These are phyloP conservation scores for Cercospora citrullina DNA, from an alignment of 2,329 filamentous ascomycete genomes.

Conservation along the genomic window DNA sequence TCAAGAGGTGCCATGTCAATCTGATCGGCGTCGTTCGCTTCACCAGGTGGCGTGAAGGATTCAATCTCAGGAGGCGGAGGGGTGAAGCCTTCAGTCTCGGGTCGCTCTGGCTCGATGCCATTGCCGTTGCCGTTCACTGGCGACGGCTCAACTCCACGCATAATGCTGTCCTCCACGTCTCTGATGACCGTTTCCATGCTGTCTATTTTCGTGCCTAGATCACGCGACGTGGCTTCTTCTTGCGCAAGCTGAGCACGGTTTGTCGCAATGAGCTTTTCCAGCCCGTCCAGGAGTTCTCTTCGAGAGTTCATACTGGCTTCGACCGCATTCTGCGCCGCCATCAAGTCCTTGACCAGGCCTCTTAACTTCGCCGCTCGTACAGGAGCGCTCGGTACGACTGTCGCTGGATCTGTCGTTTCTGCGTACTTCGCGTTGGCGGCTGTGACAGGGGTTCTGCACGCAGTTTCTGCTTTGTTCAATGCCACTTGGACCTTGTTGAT, in stretches of 20 bases:
- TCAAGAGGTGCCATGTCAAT: conserved; percentile 17
- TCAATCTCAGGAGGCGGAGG: conserved; percentile 78
- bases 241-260: conserved; percentile 68
- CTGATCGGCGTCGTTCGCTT: conserved; percentile 32
- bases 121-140: conserved; percentile 34
- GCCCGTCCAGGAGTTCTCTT: conserved; percentile 69
- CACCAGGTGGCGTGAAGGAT: conserved; percentile 70
- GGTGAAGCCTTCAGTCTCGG: conserved; percentile 52
- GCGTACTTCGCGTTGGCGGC: conserved; percentile 79
- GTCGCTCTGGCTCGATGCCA: conserved; percentile 32
- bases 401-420: conserved; percentile 73
- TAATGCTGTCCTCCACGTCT: conserved; percentile 87
- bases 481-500: conserved; percentile 73
- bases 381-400: conserved; percentile 72
- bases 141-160: conserved; percentile 71
- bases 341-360: conserved; percentile 83
- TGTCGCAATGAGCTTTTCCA: conserved; percentile 78
- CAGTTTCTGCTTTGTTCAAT: conserved; percentile 69
- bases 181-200: conserved; percentile 80
- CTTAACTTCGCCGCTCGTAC: conserved; percentile 90
- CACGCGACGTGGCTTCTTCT: conserved; percentile 67
- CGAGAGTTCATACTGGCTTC: conserved; percentile 87
- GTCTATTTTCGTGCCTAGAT: conserved; percentile 65
- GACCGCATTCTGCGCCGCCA: conserved; percentile 84
- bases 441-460: conserved; percentile 65